phyloP scores from a whole-genome alignment of 495 filamentous ascomycete genomes.

The Xylaria castorea region DNA sequence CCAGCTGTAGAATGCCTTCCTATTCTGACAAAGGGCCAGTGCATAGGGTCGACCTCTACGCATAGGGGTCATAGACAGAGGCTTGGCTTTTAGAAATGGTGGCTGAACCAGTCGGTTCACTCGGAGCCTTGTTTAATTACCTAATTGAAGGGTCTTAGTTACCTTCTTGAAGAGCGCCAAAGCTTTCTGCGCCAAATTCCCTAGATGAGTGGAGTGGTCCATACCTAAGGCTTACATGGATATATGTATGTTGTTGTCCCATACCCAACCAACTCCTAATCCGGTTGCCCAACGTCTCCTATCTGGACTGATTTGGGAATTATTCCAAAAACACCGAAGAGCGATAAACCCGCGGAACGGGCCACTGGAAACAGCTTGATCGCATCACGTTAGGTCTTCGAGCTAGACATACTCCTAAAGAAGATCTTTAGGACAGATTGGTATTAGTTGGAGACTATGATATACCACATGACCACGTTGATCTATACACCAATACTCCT shows the following conservation, averaged over 20 bases:
- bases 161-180: not conserved
- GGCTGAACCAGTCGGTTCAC: not conserved
- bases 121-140: not conserved
- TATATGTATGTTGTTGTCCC: slow-evolving; percentile 2
- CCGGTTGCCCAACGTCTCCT: not conserved
- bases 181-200: slow-evolving; percentile 5
- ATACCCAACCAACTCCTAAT: not conserved
- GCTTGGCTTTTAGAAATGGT: not conserved
- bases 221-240: not conserved
- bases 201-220: not conserved
- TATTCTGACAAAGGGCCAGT: slow-evolving; percentile 16
- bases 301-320: not conserved
- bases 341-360: not conserved
- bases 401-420: not conserved
- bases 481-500: not conserved
- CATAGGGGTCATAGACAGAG: not conserved
- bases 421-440: not conserved
- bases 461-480: not conserved
- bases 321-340: not conserved
- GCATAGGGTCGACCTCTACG: slow-evolving; percentile 9
- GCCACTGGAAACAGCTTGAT: not conserved
- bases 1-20: not conserved
- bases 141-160: not conserved
- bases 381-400: not conserved
- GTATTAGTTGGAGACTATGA: not conserved